Evolutionary conservation across 2,329 filamentous ascomycete species (phyloP).

Genomic region (Alternaria triticimaculans): DNA sequence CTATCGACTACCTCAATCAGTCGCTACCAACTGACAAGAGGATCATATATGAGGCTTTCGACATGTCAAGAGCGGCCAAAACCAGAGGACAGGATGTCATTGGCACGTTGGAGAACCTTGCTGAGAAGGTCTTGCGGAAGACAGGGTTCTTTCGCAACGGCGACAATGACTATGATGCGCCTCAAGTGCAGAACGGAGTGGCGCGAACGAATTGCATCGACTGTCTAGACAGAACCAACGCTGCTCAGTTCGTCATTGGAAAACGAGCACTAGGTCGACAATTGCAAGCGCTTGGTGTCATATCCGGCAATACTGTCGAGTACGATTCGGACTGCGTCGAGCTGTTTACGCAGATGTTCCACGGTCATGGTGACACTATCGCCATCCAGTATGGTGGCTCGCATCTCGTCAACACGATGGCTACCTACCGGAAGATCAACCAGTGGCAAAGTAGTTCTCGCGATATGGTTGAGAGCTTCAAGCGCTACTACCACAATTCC

Average conservation of each 20-base stretch:
- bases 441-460: slow-evolving; percentile 97
- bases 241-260: slow-evolving; percentile 96
- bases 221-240: slow-evolving; percentile 95
- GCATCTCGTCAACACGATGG: slow-evolving; percentile 98
- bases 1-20: slow-evolving; percentile 91
- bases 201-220: slow-evolving; percentile 98
- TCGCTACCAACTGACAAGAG: slow-evolving; percentile 83
- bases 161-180: slow-evolving; percentile 68
- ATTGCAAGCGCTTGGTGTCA: slow-evolving; percentile 87
- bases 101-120: slow-evolving; percentile 85
- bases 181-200: slow-evolving; percentile 85
- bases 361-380: slow-evolving; percentile 97
- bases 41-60: slow-evolving; percentile 94
- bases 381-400: slow-evolving; percentile 97
- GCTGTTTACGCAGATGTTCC: slow-evolving; percentile 95
- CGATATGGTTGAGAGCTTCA: slow-evolving; percentile 99
- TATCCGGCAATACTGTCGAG: slow-evolving; percentile 77
- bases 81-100: slow-evolving; percentile 92
- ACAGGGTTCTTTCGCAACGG: slow-evolving; percentile 98
- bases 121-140: slow-evolving; percentile 80
- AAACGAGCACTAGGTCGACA: slow-evolving; percentile 93
- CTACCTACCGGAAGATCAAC: slow-evolving; percentile 98
- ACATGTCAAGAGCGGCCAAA: slow-evolving; percentile 97
- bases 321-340: slow-evolving; percentile 97
- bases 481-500: slow-evolving; percentile 98